These are phyloP conservation scores for Delitschia confertaspora DNA, from an alignment of 495 filamentous ascomycete genomes.

Conservation along the genomic window DNA sequence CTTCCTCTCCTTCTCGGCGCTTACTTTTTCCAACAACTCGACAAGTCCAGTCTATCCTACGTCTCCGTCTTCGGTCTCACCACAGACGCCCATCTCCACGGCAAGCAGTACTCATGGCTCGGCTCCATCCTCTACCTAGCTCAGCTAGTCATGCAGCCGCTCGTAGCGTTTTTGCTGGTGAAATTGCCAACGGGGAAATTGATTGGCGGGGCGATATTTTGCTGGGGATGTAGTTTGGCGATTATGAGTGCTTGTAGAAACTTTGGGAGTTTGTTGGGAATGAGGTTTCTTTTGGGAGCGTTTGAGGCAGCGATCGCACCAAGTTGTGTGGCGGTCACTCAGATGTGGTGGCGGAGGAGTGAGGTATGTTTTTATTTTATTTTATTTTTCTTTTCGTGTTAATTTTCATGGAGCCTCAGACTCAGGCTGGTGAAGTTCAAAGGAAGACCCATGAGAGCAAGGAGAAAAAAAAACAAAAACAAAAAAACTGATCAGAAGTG, in stretches of 20 bases:
- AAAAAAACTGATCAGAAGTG: too few relatives aligned
- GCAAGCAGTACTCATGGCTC: conserved; percentile 38
- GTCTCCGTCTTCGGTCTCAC: conserved; percentile 49
- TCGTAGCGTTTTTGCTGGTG: conserved; percentile 38
- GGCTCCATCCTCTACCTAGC: conserved; percentile 32
- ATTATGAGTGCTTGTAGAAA: conserved; percentile 35
- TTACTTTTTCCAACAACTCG: conserved; percentile 48
- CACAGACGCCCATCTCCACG: conserved; percentile 41
- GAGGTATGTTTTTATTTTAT: too few relatives aligned
- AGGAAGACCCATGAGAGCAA: too few relatives aligned
- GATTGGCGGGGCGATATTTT: conserved; percentile 24
- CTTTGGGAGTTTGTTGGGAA: conserved; percentile 41
- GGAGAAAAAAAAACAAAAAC: too few relatives aligned
- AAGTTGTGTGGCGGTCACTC: conserved; percentile 50
- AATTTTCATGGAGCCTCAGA: too few relatives aligned
- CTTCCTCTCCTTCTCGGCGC: conserved; percentile 43
- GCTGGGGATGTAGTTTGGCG: conserved; percentile 25
- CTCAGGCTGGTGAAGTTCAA: too few relatives aligned
- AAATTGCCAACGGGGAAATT: conserved; percentile 39
- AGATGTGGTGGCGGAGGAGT: conserved; percentile 54
- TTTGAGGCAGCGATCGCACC: conserved; percentile 41
- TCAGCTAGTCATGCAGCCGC: conserved; percentile 31
- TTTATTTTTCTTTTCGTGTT: too few relatives aligned
- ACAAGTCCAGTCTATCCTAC: conserved; percentile 44
- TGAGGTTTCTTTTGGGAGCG: conserved; percentile 29